Base-by-base conservation (phyloP, 495 filamentous ascomycete genomes). In the Trichodelitschia bisporula region DNA sequence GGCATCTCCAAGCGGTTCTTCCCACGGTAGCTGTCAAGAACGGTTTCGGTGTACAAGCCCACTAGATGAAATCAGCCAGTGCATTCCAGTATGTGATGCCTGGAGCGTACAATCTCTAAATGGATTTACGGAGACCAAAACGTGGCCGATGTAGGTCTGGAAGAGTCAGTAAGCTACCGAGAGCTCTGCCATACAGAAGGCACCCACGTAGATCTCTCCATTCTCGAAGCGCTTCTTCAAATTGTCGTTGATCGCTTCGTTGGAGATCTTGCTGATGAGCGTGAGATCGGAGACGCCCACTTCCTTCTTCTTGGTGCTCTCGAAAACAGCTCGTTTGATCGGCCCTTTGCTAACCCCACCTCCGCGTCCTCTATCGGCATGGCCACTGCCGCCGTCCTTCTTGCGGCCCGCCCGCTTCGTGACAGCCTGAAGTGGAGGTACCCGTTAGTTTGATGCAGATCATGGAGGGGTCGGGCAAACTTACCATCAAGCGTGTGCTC, bases 201-300 rank as follows among this genome's bases (percentile, higher is more conserved):
- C 18, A 53, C 72, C 52, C 59, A 78, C 72, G 57, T 99, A 99
- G 49, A 99, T 99, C 56, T 95, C 82, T 39, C 58, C 69, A 61
- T 82, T 78, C 43, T 93, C 77, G 50, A 99, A 99, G 24, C 89
- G 72, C 50, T 91, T 78, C 58, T 91, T 89, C 51, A 99, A 46
- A 51, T 99, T 99, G 34, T 93, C 84, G 54, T 99, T 99, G 58
- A 99, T 99, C 12, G 83, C 82, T 50, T 99, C 89, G 47, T 95
- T 92, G 36, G 82, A 86, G 36, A 99, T 86, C 56, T 95, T 93
- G 56, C 79, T 90, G 42, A 99, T 74, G 36, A 99, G 60, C 3
- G 89, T 99, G 41, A 99, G 62, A 61, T 99, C 89, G 13, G 89
- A 92, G 17, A 99, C 84, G 33, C 89, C 89, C 38, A 95, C 84